A percentile compares a stretch with the other conserved stretches of the same genome.
phyloP scores from a whole-genome alignment of 345 rosid genomes.

The Turnera subulata region DNA sequence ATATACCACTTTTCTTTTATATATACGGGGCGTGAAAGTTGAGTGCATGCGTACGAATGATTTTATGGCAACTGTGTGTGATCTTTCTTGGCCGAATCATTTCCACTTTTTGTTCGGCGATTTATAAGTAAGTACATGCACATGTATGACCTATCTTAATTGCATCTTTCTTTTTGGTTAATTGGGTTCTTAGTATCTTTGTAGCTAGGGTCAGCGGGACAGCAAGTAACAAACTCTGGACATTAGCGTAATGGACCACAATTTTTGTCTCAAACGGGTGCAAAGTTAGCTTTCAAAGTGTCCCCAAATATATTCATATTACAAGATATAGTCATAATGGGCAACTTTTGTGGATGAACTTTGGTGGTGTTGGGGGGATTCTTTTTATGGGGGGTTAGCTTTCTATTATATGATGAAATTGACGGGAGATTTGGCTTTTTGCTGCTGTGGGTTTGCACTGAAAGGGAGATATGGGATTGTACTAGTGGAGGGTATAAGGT shows the following conservation, averaged over 20 bases:
- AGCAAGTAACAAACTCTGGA: not conserved
- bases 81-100: too few species aligned
- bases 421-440: conserved; percentile 40
- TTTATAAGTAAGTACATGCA: not conserved
- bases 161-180: not conserved
- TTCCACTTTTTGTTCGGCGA: too few species aligned
- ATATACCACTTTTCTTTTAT: conserved; percentile 27
- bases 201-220: conserved; percentile 13
- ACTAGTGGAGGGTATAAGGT: not conserved
- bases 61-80: too few species aligned
- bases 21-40: too few species aligned
- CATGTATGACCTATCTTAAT: not conserved
- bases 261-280: not conserved
- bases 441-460: conserved; percentile 17
- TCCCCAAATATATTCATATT: not conserved
- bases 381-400: not conserved
- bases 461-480: not conserved
- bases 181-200: conserved; percentile 13
- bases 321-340: not conserved
- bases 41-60: not conserved
- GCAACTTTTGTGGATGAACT: conserved; percentile 19
- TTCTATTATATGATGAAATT: conserved; percentile 10
- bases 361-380: conserved; percentile 18
- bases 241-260: conserved; percentile 5
- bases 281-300: not conserved